A percentile compares a stretch with the other conserved stretches of the same genome.
phyloP scores from a whole-genome alignment of 2,329 filamentous ascomycete genomes.

The Colletotrichum karsti region DNA sequence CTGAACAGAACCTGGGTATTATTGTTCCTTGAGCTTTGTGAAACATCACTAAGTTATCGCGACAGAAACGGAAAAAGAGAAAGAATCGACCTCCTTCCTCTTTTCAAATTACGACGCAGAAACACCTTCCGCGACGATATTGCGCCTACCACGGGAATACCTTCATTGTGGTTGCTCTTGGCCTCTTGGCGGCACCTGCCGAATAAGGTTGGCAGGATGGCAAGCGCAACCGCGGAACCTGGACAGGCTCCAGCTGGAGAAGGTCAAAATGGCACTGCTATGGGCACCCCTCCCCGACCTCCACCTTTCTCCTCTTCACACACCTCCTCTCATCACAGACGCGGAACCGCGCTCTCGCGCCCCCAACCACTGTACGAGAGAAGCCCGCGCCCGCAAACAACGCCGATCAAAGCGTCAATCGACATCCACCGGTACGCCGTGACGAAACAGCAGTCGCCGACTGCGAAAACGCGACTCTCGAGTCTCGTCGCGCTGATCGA shows the following conservation, averaged over 20 bases:
- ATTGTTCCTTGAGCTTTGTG: too few relatives aligned
- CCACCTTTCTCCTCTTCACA: neutral
- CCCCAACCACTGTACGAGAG: neutral
- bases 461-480: slow-evolving; percentile 7
- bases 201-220: neutral
- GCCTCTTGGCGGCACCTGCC: too few relatives aligned
- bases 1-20: too few relatives aligned
- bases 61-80: too few relatives aligned
- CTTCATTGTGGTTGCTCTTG: too few relatives aligned
- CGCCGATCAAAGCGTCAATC: slow-evolving; percentile 10
- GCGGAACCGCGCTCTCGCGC: slow-evolving; percentile 1
- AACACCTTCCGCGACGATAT: too few relatives aligned
- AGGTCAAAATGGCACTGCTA: neutral
- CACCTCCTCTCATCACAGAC: neutral
- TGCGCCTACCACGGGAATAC: too few relatives aligned
- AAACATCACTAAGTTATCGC: too few relatives aligned
- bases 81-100: neutral
- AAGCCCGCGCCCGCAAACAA: neutral
- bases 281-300: neutral
- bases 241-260: neutral
- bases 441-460: slow-evolving; percentile 23
- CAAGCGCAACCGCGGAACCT: neutral
- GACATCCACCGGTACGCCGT: neutral
- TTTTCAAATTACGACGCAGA: too few relatives aligned
- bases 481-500: slow-evolving; percentile 1